Percentiles rank a stretch among this genome's conserved stretches.
Evolutionary conservation across 2,329 filamentous ascomycete genomes (phyloP).

Genomic region (Hymenoscyphus occultus): DNA sequence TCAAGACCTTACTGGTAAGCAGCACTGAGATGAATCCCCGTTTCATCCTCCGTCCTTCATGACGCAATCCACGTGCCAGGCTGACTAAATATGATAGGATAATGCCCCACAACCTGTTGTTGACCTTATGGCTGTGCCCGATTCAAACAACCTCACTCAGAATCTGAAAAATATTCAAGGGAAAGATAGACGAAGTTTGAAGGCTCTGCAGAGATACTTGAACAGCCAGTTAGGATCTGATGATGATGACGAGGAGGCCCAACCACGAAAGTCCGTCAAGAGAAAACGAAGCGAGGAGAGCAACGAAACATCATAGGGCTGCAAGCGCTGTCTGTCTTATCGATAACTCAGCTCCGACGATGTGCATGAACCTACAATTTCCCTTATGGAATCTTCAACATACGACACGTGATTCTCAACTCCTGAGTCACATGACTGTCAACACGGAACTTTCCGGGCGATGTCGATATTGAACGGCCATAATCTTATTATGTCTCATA

Average conservation of each 20-base stretch:
- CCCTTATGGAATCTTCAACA: neutral
- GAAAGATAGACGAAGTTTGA: slow-evolving; percentile 16
- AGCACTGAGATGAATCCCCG: slow-evolving; percentile 4
- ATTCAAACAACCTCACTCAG: slow-evolving; percentile 21
- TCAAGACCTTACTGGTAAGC: slow-evolving; percentile 63
- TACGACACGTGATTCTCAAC: neutral
- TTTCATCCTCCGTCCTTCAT: slow-evolving; percentile 25
- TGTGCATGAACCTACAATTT: neutral
- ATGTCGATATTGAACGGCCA: neutral
- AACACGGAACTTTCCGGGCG: neutral
- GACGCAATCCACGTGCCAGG: slow-evolving; percentile 27
- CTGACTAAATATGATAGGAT: slow-evolving; percentile 35
- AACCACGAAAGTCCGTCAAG: neutral
- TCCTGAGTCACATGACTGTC: neutral
- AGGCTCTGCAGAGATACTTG: slow-evolving; percentile 11
- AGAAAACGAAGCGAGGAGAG: neutral
- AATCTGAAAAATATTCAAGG: slow-evolving; percentile 16
- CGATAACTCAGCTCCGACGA: neutral
- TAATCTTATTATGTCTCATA: slow-evolving; percentile 1
- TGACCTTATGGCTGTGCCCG: slow-evolving; percentile 35
- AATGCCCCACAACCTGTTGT: slow-evolving; percentile 44
- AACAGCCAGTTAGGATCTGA: neutral
- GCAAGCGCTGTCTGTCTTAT: neutral
- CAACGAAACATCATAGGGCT: neutral
- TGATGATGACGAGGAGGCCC: slow-evolving; percentile 6